Conservation (phyloP, 192 early-diverging fungal genomes). For the Coemansia sp. region DNA sequence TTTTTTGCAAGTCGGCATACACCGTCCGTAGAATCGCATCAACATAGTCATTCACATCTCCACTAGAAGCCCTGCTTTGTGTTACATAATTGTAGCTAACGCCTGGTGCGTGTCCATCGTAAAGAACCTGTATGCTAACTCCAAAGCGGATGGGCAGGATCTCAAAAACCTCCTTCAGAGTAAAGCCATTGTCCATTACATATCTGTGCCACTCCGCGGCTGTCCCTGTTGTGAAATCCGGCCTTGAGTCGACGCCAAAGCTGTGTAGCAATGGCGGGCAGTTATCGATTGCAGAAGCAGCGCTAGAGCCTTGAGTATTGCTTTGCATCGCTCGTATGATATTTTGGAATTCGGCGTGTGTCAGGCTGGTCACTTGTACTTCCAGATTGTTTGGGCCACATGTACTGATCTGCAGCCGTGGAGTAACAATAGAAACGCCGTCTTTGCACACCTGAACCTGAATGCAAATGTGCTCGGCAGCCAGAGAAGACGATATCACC, state of each 20-base stretch:
- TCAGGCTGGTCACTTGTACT: slow-evolving; percentile 47
- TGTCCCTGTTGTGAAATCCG: slow-evolving; percentile 19
- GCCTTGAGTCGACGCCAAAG: slow-evolving; percentile 8
- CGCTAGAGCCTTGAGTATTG: neutral
- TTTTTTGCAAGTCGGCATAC: slow-evolving; percentile 68
- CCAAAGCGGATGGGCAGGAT: slow-evolving; percentile 71
- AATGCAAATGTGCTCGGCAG: slow-evolving; percentile 87
- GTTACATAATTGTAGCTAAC: neutral
- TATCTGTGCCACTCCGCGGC: slow-evolving; percentile 43
- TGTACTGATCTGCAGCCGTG: slow-evolving; percentile 52
- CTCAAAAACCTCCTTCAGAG: slow-evolving; percentile 48
- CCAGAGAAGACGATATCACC: slow-evolving; percentile 60
- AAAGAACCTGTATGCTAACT: slow-evolving; percentile 84
- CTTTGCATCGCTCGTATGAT: slow-evolving; percentile 21
- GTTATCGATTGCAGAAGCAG: neutral
- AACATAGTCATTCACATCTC: slow-evolving; percentile 81
- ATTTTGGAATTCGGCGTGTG: slow-evolving; percentile 51
- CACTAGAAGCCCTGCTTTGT: neutral
- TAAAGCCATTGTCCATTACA: slow-evolving; percentile 35
- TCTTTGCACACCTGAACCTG: slow-evolving; percentile 90
- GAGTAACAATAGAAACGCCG: slow-evolving; percentile 81
- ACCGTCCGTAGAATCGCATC: slow-evolving; percentile 86
- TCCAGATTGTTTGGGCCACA: slow-evolving; percentile 32
- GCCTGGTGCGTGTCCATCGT: slow-evolving; percentile 42
- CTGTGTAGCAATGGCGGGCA: slow-evolving; percentile 5